Base-by-base conservation (phyloP, 305 asterid genomes). In the Rubia occidens region DNA sequence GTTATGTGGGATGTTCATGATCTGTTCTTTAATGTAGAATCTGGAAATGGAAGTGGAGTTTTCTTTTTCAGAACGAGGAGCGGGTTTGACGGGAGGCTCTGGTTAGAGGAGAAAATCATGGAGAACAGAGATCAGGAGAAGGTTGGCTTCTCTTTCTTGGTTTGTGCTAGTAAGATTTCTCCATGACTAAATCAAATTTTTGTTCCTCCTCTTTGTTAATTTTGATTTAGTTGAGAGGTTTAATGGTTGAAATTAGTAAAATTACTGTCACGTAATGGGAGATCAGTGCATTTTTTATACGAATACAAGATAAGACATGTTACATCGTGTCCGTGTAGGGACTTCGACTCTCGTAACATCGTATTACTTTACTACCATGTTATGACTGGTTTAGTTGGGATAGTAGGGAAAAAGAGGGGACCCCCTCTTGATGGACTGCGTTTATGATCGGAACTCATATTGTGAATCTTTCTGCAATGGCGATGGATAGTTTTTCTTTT, bases 1-100 rank as follows among this genome's bases (percentile, higher is more conserved):
- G 69, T 92, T 84, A 86, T 92, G 97, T 92, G 97, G 97, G 96
- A 90, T 79, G 86, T 85, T 29, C 94, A 90, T 74, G 94, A 85
- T 35, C 85, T 92, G 96, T 61, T 88, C 45, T 88, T 83, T 24
- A 64, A 74, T 66, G 75, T 83, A 1, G 56, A 75, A 21, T 39
- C 81, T 5, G 86, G 87, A 4, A 71, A 21, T 61, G 93, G 75
- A 5, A 71, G 29, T 61, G 93, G 75, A 0, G 87, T 87, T 37
- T 89, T 92, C 75, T 49, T 89, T 95, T 89, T 92, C 66, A 81
- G 96, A 76, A 92, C 90, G 58, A 87, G 98, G 67, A 88, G 77
- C 74, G 98, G 95, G 4, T 73, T 81, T 60, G 91, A 90, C 68
- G 82, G 89, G 78, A 82, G 98, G 73, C 68, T 92, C 40, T 92